A percentile compares a stretch with the other conserved stretches of the same genome.
These are phyloP conservation scores for Phalaenopsis equestris DNA, from an alignment of 106 monocot genomes.

Conservation along the genomic window DNA sequence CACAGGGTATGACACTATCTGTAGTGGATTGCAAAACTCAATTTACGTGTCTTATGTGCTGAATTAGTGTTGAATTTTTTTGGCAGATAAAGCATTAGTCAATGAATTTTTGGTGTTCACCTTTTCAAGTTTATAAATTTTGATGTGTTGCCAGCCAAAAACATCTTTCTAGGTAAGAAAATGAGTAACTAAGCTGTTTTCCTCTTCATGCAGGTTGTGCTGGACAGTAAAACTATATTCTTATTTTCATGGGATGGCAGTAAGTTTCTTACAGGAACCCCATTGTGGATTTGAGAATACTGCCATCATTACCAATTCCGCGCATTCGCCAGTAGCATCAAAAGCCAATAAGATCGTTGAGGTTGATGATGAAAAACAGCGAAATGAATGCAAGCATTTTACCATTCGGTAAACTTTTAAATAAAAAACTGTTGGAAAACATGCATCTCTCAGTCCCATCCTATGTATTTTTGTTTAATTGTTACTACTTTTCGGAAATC, in stretches of 20 bases:
- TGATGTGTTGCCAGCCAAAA: not conserved
- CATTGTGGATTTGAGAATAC: conserved; percentile 6
- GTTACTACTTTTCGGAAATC: not conserved
- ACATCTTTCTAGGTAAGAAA: not conserved
- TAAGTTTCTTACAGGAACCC: not conserved
- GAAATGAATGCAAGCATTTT: conserved; percentile 11
- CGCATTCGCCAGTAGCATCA: conserved; percentile 4
- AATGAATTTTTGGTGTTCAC: not conserved
- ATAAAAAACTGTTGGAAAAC: not conserved
- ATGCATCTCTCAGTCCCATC: not conserved
- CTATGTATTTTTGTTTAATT: not conserved
- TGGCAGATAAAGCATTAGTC: not conserved
- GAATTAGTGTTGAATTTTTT: not conserved
- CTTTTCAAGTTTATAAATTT: not conserved
- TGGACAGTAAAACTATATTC: not conserved
- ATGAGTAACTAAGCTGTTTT: not conserved
- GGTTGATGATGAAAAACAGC: not conserved
- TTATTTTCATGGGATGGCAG: conserved; percentile 11
- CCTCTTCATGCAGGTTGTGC: not conserved
- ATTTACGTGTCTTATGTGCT: not conserved
- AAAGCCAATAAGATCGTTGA: not conserved
- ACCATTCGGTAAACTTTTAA: conserved; percentile 5
- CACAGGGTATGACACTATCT: not conserved
- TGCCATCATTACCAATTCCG: not conserved
- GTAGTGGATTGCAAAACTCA: not conserved